Evolutionary conservation across 768 basidiomycete genomes (phyloP).

Genomic region (Pholiota conissans): DNA sequence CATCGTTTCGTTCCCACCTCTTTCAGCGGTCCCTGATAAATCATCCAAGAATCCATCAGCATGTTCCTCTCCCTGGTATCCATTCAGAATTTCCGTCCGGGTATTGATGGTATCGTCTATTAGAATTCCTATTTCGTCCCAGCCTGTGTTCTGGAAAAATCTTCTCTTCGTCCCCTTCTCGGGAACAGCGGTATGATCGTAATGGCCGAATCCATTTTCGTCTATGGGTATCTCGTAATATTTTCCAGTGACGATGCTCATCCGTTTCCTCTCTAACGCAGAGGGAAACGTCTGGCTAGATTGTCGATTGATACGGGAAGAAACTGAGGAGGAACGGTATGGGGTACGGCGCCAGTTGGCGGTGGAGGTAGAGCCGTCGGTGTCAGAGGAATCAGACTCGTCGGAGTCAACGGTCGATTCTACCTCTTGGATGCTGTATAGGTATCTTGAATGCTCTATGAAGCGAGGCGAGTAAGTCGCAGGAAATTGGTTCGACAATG

Average conservation of each 20-base stretch:
- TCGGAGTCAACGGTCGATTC: conserved; percentile 48
- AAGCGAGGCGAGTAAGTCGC: not conserved
- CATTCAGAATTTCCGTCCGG: conserved; percentile 10
- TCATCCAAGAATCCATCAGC: conserved; percentile 4
- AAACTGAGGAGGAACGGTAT: conserved; percentile 19
- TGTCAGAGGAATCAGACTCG: conserved; percentile 46
- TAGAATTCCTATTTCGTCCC: conserved; percentile 25
- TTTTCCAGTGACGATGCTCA: conserved; percentile 68
- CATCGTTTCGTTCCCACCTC: conserved; percentile 11
- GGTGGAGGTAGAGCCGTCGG: conserved; percentile 32
- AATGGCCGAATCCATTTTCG: conserved; percentile 45
- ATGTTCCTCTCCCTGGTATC: conserved; percentile 10
- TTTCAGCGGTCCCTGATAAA: conserved; percentile 20
- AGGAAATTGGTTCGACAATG: not conserved
- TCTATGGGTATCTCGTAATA: conserved; percentile 51
- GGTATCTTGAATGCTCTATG: conserved; percentile 65
- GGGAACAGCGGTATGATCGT: conserved; percentile 31
- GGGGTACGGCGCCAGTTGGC: conserved; percentile 20
- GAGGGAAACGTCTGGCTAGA: conserved; percentile 19
- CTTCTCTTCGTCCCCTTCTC: conserved; percentile 39
- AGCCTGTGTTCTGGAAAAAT: conserved; percentile 55
- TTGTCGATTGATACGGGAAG: conserved; percentile 14
- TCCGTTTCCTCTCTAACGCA: conserved; percentile 48
- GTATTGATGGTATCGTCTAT: conserved; percentile 23
- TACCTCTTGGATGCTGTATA: conserved; percentile 59